These are phyloP conservation scores for Coemansia sp. DNA, from an alignment of 192 early-diverging fungal species.

Conservation along the genomic window DNA sequence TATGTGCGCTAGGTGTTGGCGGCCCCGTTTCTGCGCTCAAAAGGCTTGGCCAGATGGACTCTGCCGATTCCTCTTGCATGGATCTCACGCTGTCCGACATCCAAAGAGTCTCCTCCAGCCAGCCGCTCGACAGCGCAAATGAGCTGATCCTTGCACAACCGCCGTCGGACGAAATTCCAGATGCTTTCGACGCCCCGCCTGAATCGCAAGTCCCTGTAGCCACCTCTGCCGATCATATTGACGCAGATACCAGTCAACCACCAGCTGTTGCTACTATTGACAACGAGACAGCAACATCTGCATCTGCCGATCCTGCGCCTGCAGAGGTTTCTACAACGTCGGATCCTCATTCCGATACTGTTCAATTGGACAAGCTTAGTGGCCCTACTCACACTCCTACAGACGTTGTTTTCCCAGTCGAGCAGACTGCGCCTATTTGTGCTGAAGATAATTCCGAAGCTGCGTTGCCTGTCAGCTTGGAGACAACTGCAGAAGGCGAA, in stretches of 20 bases:
- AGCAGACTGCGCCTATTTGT: background rate
- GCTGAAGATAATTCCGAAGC: background rate
- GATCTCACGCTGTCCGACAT: conserved; percentile 49
- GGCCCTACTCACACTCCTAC: background rate
- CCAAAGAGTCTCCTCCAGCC: conserved; percentile 16
- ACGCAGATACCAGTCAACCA: background rate
- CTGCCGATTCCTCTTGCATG: conserved; percentile 41
- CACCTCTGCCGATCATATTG: background rate
- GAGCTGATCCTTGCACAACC: background rate
- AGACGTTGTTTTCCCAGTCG: background rate
- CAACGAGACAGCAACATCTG: conserved; percentile 1
- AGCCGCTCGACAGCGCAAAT: background rate
- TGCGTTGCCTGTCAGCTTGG: background rate
- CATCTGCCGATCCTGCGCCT: conserved; percentile 3
- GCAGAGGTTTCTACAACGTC: background rate
- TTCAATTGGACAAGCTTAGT: background rate
- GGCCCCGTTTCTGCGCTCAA: conserved; percentile 28
- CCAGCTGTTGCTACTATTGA: background rate
- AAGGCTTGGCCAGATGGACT: conserved; percentile 22
- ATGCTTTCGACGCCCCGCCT: background rate
- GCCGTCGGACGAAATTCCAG: background rate
- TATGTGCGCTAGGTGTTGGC: conserved; percentile 12
- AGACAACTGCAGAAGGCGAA: background rate
- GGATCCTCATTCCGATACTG: background rate
- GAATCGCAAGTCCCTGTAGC: background rate